Evolutionary conservation across 1,139 yeast species (phyloP).

Genomic region (Pichia sp.): DNA sequence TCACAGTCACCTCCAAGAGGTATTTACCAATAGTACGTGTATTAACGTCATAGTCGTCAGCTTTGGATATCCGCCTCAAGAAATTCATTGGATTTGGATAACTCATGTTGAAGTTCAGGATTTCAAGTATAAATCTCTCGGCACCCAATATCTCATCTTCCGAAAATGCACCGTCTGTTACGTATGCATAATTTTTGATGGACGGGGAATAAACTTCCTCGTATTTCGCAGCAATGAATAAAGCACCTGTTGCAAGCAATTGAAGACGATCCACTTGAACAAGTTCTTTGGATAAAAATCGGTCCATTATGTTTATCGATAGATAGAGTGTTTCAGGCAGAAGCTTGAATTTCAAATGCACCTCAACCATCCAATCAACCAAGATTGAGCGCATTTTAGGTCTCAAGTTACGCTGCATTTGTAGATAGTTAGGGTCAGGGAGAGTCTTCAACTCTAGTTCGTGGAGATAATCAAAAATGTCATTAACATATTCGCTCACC

Average conservation of each 20-base stretch:
- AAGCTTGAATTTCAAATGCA: slow-evolving; percentile 80
- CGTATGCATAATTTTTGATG: slow-evolving; percentile 80
- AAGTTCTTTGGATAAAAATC: slow-evolving; percentile 76
- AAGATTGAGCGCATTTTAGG: slow-evolving; percentile 86
- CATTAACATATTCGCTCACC: slow-evolving; percentile 91
- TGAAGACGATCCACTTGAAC: slow-evolving; percentile 85
- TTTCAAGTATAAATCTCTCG: slow-evolving; percentile 75
- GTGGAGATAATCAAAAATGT: slow-evolving; percentile 76
- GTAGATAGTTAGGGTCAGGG: slow-evolving; percentile 73
- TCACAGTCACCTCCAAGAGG: slow-evolving; percentile 72
- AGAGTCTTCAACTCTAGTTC: slow-evolving; percentile 70
- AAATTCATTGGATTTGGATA: slow-evolving; percentile 96
- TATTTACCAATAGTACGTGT: slow-evolving; percentile 91
- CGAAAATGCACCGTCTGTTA: slow-evolving; percentile 78
- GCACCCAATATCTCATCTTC: slow-evolving; percentile 86
- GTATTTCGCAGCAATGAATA: slow-evolving; percentile 91
- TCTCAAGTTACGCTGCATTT: slow-evolving; percentile 68
- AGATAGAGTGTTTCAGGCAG: slow-evolving; percentile 87
- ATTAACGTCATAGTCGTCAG: slow-evolving; percentile 91
- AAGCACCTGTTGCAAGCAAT: slow-evolving; percentile 82
- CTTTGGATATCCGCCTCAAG: slow-evolving; percentile 85
- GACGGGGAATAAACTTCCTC: slow-evolving; percentile 94
- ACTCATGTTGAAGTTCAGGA: slow-evolving; percentile 72
- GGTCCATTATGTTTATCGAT: slow-evolving; percentile 86
- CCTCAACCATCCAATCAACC: slow-evolving; percentile 94